Evolutionary conservation across 192 early-diverging fungal genomes (phyloP).

Genomic region (Linnemannia exigua): DNA sequence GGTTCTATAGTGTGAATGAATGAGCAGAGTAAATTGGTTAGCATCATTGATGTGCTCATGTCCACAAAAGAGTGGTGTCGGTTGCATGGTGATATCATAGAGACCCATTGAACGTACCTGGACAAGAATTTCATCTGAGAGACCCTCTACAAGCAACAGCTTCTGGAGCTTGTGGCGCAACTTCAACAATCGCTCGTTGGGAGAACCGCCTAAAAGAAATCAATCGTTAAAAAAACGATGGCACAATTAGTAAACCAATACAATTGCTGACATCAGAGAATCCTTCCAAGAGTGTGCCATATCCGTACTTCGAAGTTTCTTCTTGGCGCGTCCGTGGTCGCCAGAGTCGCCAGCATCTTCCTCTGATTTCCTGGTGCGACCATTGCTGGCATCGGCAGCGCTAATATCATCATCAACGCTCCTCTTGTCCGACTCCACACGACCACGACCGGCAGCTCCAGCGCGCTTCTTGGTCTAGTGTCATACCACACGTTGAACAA

Average conservation of each 20-base stretch:
- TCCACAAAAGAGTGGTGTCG: neutral
- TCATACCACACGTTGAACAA: neutral
- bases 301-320: conserved; percentile 45
- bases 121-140: conserved; percentile 46
- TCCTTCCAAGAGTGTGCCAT: neutral
- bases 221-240: neutral
- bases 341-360: conserved; percentile 48
- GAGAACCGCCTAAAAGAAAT: conserved; percentile 36
- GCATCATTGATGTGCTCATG: neutral
- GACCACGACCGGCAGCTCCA: conserved; percentile 14
- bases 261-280: neutral
- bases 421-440: conserved; percentile 34
- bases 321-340: conserved; percentile 41
- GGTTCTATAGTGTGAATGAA: conserved; percentile 19
- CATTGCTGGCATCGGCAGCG: conserved; percentile 16
- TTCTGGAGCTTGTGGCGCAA: conserved; percentile 61
- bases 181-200: conserved; percentile 52
- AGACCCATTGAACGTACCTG: conserved; percentile 20
- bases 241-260: neutral
- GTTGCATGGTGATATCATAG: no score
- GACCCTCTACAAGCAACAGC: conserved; percentile 47
- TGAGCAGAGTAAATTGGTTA: neutral
- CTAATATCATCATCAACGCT: conserved; percentile 44
- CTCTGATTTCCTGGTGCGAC: conserved; percentile 36
- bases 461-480: conserved; percentile 42